Evolutionary conservation across 768 basidiomycete species (phyloP), one percentile per base, ranked within the genome.

Genomic region (Podaxis sp.): DNA sequence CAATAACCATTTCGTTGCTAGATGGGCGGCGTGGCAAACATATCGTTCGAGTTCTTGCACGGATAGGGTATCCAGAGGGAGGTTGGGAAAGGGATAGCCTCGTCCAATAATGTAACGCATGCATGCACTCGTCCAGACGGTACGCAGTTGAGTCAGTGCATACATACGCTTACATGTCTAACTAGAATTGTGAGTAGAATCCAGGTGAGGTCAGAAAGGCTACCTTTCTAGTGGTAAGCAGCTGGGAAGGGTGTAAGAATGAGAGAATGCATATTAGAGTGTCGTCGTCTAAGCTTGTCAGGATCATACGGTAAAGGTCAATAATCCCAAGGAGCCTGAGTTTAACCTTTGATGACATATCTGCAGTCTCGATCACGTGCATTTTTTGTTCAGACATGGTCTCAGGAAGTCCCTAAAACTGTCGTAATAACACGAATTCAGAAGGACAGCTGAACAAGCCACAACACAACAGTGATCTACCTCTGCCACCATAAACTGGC

Each of bases 41-140:
- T 72, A 70, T 28, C 66, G 67, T 55, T 84, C 80, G 23, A 89
- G 80, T 37, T 81, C 72, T n/a, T 67, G 57, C 5, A 72, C 69
- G 4, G 77, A 68, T 53, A 83, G 69, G 1, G 69, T 65, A 9
- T 71, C 69, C n/a, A 82, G 57, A 3, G 73, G 61, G 18, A 65
- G 61, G 5, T 69, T 64, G 0, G 82, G 77, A 62, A 86, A 88
- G 0, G 88, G 86, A 58, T 79, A 81, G 0, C 80, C 79, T 23
- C 69, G 70, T 5, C 65, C 59, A 2, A 84, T 68, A 52, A 88
- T 76, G 48, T 81, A 75, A 50, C 59, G 69, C 16, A 63, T 65
- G 65, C 79, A 82, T 16, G 79, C 81, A 47, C 79, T 79, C 14
- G 74, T 76, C 88, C 88, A 89, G 11, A 88, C 78, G 59, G 81